Evolutionary conservation across 352 stramenopile species (phyloP), one percentile per base, ranked within the genome.

Genomic region (Aphanomyces euteiches): DNA sequence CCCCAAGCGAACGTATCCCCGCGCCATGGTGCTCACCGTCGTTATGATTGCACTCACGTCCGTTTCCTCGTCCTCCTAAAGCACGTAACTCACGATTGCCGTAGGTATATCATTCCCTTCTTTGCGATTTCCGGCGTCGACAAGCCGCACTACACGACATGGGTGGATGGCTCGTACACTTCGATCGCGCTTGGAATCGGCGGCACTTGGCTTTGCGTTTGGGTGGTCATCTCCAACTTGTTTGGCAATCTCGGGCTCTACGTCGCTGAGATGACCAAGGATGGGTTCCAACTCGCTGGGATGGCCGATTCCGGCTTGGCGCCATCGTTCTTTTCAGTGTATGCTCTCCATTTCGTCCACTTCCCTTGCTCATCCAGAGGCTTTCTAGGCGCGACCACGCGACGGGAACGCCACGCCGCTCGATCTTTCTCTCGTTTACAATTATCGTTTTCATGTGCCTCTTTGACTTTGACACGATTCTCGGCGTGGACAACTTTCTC

Each of bases 221-320:
- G 85, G 85, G 73, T 96, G 34, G 56, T 96, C 15, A 77, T 93
- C 19, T 90, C 79, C 19, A 87, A 82, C 10, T 77, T 94, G 36
- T 84, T 91, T 57, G 85, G 85, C 0, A 94, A 94, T 59, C 74
- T 91, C 34, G 86, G 86, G 17, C 78, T 94, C 17, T 93, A 93
- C 73, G 81, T 90, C 15, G 86, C 86, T 41, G 83, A 94, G 58
- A 90, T 94, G 79, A 80, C 84, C 47, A 91, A 94, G 68, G 83
- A 94, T 70, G 83, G 79, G 13, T 94, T 90, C 45, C 83, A 92
- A 61, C 75, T 94, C 34, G 84, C 83, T 39, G 86, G 86, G 7
- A 94, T 94, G 86, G 83, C 86, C 4, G 82, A 91, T 47, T 89
- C 83, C n/a, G 86, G 86, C 6, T 77, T 94, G 28, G 85, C 87